Base-by-base conservation (phyloP, 208 protist species). In the Leishmania martiniquensis region DNA sequence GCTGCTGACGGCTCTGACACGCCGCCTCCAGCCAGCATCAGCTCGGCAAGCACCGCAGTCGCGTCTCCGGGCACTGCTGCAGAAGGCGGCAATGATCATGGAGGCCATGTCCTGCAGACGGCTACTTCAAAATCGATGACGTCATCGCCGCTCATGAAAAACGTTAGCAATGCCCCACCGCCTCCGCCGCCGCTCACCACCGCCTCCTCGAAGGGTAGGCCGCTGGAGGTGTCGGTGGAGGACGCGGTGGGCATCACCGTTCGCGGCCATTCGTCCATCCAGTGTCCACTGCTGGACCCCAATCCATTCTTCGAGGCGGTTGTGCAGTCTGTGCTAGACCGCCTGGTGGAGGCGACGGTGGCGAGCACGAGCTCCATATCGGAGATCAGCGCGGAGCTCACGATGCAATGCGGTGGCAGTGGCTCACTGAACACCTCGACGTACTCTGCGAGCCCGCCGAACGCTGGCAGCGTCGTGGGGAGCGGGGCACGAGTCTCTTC, bases 211-310 rank as follows among this genome's bases (percentile, higher is more conserved):
- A 13, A 15, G 17, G 34, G 10, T 22, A 15, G 39, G 10, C 62
- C 51, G 70, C 39, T 72, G 13, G 87, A 92, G 62, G 93, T 97
- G 70, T 75, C 83, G 2, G 86, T 84, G 68, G 76, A 85, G 52
- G 86, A 95, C 44, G 90, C 93, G 3, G 75, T 78, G 32, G 91
- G 76, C 57, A 91, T 95, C 76, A 94, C 90, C 9, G 91, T 90
- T 55, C 86, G 93, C 2, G 87, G 85, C 13, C 37, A 68, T n/a
- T 87, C 87, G 12, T 95, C 91, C 15, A 57, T 97, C 72, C 91
- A 93, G 69, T 95, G 91, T 63, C 52, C 80, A 29, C 76, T 90
- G 74, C 47, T 82, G 59, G 54, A 85, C 25, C n/a, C 85, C 57
- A 73, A 73, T 0, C 32, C 60, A 13, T 85, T 97, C 32, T 95